Evolutionary conservation across 2,329 filamentous ascomycete species (phyloP).

Genomic region (Exophiala lecanii-corni): DNA sequence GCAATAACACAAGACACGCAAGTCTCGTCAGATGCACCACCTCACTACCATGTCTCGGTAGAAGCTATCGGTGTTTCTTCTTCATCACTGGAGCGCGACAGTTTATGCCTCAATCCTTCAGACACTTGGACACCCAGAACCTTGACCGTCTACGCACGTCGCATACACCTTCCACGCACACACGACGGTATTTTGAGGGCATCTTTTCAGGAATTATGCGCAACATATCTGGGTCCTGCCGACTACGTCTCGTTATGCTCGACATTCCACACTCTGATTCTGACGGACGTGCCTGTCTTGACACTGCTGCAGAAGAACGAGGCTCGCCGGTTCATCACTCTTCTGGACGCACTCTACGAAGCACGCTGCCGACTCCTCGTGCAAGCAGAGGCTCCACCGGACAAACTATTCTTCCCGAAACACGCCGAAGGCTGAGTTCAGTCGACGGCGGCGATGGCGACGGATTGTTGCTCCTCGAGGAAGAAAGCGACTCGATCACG

Average conservation of each 20-base stretch:
- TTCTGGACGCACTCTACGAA: conserved; percentile 77
- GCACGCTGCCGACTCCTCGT: conserved; percentile 72
- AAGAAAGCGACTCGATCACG: conserved; percentile 47
- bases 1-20: neutral
- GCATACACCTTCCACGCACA: conserved; percentile 43
- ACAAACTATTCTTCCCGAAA: conserved; percentile 75
- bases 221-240: conserved; percentile 63
- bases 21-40: conserved; percentile 21
- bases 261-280: conserved; percentile 71
- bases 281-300: conserved; percentile 65
- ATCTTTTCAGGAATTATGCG: conserved; percentile 65
- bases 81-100: conserved; percentile 4
- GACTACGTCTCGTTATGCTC: conserved; percentile 81
- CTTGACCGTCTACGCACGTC: conserved; percentile 38
- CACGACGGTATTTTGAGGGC: conserved; percentile 55
- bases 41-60: conserved; percentile 23
- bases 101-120: conserved; percentile 18
- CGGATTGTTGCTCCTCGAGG: conserved; percentile 20
- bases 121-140: conserved; percentile 19
- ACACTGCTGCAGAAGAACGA: conserved; percentile 70
- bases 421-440: conserved; percentile 21
- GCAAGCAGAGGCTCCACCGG: conserved; percentile 62
- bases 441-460: neutral
- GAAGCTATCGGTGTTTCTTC: neutral
- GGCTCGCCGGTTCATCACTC: conserved; percentile 72